Evolutionary conservation across 1,284 basidiomycete species (phyloP).

Genomic region (Ganoderma meredithae): DNA sequence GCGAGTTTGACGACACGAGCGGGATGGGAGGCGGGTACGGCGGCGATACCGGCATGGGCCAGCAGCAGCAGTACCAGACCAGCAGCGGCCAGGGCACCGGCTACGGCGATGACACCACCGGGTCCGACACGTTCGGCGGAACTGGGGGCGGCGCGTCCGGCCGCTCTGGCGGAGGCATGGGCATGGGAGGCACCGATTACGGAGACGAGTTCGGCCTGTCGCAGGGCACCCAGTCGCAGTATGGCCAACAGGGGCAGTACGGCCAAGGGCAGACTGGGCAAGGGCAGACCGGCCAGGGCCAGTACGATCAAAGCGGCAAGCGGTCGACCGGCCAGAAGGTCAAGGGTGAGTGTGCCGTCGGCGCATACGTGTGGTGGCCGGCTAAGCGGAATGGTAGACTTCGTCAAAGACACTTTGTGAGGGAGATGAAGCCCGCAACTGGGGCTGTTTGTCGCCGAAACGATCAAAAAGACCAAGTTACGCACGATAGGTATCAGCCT

Average conservation of each 20-base stretch:
- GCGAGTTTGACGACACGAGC: conserved; percentile 11
- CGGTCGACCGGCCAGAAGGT: conserved; percentile 9
- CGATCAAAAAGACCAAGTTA: not conserved
- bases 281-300: not conserved
- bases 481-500: not conserved
- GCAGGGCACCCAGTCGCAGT: conserved; percentile 2
- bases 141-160: conserved; percentile 8
- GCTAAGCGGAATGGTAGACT: not conserved
- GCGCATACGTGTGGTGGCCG: not conserved
- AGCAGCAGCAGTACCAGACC: conserved; percentile 2
- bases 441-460: too few relatives aligned
- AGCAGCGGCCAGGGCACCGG: conserved; percentile 24
- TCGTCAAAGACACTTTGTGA: not conserved
- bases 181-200: not conserved
- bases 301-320: not conserved
- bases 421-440: not conserved
- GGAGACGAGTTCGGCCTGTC: conserved; percentile 4
- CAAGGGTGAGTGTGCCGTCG: not conserved
- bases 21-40: conserved; percentile 9
- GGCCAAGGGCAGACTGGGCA: not conserved
- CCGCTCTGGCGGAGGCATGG: not conserved
- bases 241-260: conserved; percentile 6
- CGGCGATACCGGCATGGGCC: conserved; percentile 1
- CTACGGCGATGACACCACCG: conserved; percentile 36
- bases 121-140: conserved; percentile 31